These are phyloP conservation scores for Lachnellula occidentalis DNA, from an alignment of 2,329 filamentous ascomycete genomes.

Conservation along the genomic window DNA sequence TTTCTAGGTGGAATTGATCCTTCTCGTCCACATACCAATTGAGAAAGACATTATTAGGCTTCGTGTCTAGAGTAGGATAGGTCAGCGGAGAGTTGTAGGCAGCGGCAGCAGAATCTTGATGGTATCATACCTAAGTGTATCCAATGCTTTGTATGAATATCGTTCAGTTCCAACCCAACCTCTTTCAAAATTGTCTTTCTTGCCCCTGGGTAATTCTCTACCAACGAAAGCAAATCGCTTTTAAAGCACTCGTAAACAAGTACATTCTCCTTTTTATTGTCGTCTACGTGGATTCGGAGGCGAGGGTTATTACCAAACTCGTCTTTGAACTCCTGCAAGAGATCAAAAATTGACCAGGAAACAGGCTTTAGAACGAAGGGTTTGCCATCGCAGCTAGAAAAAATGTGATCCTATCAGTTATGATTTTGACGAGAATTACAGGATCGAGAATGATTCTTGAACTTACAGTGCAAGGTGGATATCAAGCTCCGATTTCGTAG, in stretches of 20 bases:
- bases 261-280: slow-evolving; percentile 30
- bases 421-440: neutral
- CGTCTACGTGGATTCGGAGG: slow-evolving; percentile 35
- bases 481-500: neutral
- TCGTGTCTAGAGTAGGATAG: slow-evolving; percentile 1
- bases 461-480: neutral
- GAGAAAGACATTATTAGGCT: slow-evolving; percentile 10
- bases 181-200: slow-evolving; percentile 32
- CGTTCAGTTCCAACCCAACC: slow-evolving; percentile 1
- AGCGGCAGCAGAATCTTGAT: neutral
- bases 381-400: neutral
- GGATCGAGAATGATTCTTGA: neutral
- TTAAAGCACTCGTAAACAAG: slow-evolving; percentile 34
- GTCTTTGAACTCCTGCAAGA: slow-evolving; percentile 30
- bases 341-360: slow-evolving; percentile 29
- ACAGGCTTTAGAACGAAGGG: slow-evolving; percentile 30
- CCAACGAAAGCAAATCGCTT: slow-evolving; percentile 31
- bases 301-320: slow-evolving; percentile 30
- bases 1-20: neutral
- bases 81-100: slow-evolving; percentile 2
- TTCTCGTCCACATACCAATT: slow-evolving; percentile 7
- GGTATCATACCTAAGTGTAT: slow-evolving; percentile 11
- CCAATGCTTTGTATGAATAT: slow-evolving; percentile 12
- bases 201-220: slow-evolving; percentile 30
- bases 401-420: too few relatives aligned